These are phyloP conservation scores for Bipolaris zeicola DNA, from an alignment of 2,329 filamentous ascomycete genomes.

Conservation along the genomic window DNA sequence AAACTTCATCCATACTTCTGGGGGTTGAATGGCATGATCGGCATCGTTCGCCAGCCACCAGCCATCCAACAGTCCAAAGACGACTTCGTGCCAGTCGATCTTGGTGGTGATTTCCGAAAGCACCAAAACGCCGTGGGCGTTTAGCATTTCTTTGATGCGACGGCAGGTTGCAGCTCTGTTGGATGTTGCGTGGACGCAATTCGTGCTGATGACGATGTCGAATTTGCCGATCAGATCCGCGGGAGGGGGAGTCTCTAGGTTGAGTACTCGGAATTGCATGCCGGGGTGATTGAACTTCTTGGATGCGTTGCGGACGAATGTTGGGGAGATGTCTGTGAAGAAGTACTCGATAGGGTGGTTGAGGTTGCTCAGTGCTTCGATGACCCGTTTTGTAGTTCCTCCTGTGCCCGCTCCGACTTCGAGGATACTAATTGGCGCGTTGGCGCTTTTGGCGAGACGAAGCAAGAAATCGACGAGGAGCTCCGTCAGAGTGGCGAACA, in stretches of 20 bases:
- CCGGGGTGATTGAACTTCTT: constrained; percentile 34
- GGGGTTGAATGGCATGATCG: constrained; percentile 8
- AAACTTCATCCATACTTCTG: constrained; percentile 14
- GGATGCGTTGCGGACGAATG: constrained; percentile 45
- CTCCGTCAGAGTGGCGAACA: constrained; percentile 23
- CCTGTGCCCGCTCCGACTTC: constrained; percentile 51
- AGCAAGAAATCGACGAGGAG: constrained; percentile 18
- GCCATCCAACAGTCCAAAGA: constrained; percentile 30
- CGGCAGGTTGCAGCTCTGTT: constrained; percentile 8
- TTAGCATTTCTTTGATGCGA: constrained; percentile 16
- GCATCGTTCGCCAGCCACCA: constrained; percentile 31
- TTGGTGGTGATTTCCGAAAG: constrained; percentile 22
- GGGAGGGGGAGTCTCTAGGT: constrained; percentile 30
- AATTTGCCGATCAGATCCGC: constrained; percentile 8
- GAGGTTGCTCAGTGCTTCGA: constrained; percentile 9
- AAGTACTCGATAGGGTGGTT: constrained; percentile 42
- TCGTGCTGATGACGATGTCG: constrained; percentile 22
- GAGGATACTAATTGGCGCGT: constrained; percentile 34
- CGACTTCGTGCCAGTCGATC: constrained; percentile 25
- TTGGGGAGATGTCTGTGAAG: constrained; percentile 49
- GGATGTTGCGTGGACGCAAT: constrained; percentile 32
- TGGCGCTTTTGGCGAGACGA: constrained; percentile 5
- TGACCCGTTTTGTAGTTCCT: constrained; percentile 40
- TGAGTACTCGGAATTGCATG: constrained; percentile 40
- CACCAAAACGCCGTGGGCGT: constrained; percentile 15